Conservation (phyloP, 305 asterid genomes). For the Stenogyne calaminthoides region DNA sequence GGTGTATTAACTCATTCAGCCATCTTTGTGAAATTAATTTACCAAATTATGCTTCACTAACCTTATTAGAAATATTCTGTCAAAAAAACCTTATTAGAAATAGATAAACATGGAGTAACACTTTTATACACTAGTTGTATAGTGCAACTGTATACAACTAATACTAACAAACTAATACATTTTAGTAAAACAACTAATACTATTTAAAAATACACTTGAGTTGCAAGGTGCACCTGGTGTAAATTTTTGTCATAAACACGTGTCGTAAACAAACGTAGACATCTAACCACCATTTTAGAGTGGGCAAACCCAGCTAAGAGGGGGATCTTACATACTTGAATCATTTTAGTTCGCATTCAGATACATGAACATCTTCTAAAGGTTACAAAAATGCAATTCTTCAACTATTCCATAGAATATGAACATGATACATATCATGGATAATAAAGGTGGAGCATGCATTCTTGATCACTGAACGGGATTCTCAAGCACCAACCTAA, state of each 20-base stretch:
- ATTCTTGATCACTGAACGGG: neutral
- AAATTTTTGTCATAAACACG: too few relatives aligned
- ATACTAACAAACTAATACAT: too few relatives aligned
- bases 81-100: too few relatives aligned
- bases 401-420: neutral
- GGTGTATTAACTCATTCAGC: neutral
- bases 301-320: too few relatives aligned
- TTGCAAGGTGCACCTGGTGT: too few relatives aligned
- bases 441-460: neutral
- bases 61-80: neutral
- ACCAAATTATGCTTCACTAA: neutral
- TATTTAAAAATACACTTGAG: too few relatives aligned
- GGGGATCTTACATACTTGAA: neutral
- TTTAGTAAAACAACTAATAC: too few relatives aligned
- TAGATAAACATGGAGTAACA: too few relatives aligned
- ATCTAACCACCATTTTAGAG: neutral
- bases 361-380: neutral
- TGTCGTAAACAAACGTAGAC: neutral
- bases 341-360: neutral
- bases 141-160: too few relatives aligned
- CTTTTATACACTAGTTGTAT: too few relatives aligned
- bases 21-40: neutral
- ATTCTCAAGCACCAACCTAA: neutral
- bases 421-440: neutral
- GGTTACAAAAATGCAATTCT: neutral